Conservation (phyloP, 2,329 filamentous ascomycete genomes). For the Geosmithia flava region DNA sequence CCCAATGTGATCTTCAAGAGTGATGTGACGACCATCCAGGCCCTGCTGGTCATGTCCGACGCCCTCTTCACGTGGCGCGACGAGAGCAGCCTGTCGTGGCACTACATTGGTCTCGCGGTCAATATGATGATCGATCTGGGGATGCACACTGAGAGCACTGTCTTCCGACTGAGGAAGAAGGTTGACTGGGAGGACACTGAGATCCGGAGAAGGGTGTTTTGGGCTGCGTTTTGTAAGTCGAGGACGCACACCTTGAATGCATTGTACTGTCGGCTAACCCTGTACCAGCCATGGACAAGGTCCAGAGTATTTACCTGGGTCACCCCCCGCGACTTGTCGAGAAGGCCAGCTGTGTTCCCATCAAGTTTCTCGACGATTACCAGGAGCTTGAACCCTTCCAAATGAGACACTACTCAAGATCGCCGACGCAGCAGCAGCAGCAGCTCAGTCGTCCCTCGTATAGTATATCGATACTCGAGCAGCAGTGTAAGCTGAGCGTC, state of each 20-base stretch:
- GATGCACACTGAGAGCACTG: slow-evolving; percentile 30
- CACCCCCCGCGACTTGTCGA: slow-evolving; percentile 33
- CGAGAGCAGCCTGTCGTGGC: slow-evolving; percentile 39
- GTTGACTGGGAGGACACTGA: slow-evolving; percentile 23
- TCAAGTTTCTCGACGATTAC: slow-evolving; percentile 32
- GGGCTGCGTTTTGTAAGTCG: slow-evolving; percentile 24
- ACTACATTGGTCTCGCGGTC: slow-evolving; percentile 44
- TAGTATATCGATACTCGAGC: slow-evolving; percentile 27
- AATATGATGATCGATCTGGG: slow-evolving; percentile 42
- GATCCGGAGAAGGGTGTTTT: slow-evolving; percentile 29
- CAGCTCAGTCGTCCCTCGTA: slow-evolving; percentile 18
- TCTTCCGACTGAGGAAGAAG: slow-evolving; percentile 3
- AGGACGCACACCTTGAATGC: neutral
- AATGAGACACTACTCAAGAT: slow-evolving; percentile 25
- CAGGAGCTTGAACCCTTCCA: slow-evolving; percentile 40
- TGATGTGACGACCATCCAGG: slow-evolving; percentile 41
- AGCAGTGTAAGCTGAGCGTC: slow-evolving; percentile 28
- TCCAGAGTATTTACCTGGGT: slow-evolving; percentile 42
- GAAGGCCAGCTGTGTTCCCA: slow-evolving; percentile 30
- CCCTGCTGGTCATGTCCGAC: slow-evolving; percentile 36
- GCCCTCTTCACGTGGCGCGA: slow-evolving; percentile 36
- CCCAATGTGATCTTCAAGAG: slow-evolving; percentile 14
- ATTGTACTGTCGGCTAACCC: neutral
- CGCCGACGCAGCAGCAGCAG: slow-evolving; percentile 14
- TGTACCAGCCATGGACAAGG: slow-evolving; percentile 27